phyloP scores from a whole-genome alignment of 768 basidiomycete species.

The Candolleomyces efflorescens region DNA sequence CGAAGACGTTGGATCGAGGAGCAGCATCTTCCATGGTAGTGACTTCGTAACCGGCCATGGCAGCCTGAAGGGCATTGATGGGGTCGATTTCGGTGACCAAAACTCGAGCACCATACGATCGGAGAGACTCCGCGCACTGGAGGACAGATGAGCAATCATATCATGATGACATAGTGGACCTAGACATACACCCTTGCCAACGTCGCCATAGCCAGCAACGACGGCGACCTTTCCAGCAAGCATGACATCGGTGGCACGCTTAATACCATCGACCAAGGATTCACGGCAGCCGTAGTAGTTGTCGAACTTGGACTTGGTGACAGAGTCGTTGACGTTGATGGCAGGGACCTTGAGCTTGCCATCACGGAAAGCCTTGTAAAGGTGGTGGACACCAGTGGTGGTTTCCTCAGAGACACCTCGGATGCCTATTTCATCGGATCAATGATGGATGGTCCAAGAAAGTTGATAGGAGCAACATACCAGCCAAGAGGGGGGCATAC shows the following conservation, averaged over 20 bases:
- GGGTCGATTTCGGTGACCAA: slow-evolving; percentile 98
- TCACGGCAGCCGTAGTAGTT: slow-evolving; percentile 99
- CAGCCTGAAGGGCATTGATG: slow-evolving; percentile 99
- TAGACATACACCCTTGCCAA: slow-evolving; percentile 91
- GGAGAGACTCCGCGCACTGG: slow-evolving; percentile 94
- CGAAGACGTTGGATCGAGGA: slow-evolving; percentile 83
- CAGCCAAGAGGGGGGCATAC: slow-evolving; percentile 83
- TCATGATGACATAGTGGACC: background rate
- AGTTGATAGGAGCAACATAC: slow-evolving; percentile 30
- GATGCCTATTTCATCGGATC: slow-evolving; percentile 50
- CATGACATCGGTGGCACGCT: slow-evolving; percentile 99
- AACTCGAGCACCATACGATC: slow-evolving; percentile 96
- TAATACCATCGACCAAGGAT: slow-evolving; percentile 99
- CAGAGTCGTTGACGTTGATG: slow-evolving; percentile 99
- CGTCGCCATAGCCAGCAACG: slow-evolving; percentile 98
- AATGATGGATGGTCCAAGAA: background rate
- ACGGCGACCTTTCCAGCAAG: slow-evolving; percentile 99
- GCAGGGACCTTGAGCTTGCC: slow-evolving; percentile 96
- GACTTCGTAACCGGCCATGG: slow-evolving; percentile 99
- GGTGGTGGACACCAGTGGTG: slow-evolving; percentile 98
- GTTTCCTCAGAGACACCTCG: slow-evolving; percentile 98
- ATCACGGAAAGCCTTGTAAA: slow-evolving; percentile 97
- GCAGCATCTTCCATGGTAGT: slow-evolving; percentile 99
- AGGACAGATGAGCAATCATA: slow-evolving; percentile 1
- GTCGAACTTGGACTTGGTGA: slow-evolving; percentile 99